Base-by-base conservation (phyloP, 495 filamentous ascomycete species). In the Aspergillus nidulans region DNA sequence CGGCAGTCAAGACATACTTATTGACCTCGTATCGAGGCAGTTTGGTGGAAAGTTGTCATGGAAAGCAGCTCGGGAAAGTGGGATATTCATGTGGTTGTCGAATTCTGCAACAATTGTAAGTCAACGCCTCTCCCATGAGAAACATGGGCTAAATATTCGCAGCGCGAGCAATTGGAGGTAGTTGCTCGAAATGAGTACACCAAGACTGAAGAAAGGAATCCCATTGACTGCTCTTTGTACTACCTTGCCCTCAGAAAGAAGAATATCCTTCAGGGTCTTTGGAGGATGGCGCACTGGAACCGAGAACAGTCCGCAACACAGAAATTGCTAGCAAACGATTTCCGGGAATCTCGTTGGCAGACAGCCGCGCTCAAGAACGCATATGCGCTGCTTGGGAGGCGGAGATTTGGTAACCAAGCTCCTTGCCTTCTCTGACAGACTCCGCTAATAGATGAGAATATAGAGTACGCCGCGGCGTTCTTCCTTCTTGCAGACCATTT, bases 331-430 rank as follows among this genome's bases (percentile, higher is more conserved):
- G 79, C 85, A 6, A 95, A 96, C 59, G 88, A 97, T 67, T 99
- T 99, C 70, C 75, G 82, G 4, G 88, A 95, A 52, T 74, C 81
- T 10, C 84, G 89, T 57, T 96, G 94, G 91, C 88, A 83, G 72
- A 96, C 89, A 1, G 85, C 90, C 3, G 94, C 95, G 10, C 68
- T 95, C 53, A 99, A 99, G 71, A 99, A 99, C 64, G 94, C 94
- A 1, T 99, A 95, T 70, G 92, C 92, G n/a, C 67, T 99, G 53
- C 85, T 97, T 65, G 92, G 91, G 40, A 94, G 91, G 71, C 84
- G 88, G 34, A 80, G 94, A 63, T 96, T 95, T 70, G 87, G 89
- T 92, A 71, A 59, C 79, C 50, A 6, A n/a, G n/a, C 15, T 34
- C 20, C 16, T 57, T 2, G 1, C 34, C 40, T 9, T 26, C 16